Conservation (phyloP, 441 rosid species). For the Pelargonium cotyledonis region DNA sequence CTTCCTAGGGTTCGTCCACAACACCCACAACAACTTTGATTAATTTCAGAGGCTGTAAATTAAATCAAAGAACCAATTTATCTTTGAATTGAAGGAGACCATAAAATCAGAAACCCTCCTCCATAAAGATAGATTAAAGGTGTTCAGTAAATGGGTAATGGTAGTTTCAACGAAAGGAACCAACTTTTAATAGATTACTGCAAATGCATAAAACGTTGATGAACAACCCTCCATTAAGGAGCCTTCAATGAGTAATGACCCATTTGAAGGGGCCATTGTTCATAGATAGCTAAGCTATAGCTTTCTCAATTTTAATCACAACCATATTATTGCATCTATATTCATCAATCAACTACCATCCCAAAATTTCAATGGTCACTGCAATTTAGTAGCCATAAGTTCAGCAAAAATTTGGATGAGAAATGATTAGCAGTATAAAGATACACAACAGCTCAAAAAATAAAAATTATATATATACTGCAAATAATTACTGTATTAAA, state of each 20-base stretch:
- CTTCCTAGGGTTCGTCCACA: background rate
- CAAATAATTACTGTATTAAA: background rate
- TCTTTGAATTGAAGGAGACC: conserved; percentile 4
- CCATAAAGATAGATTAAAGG: conserved; percentile 2
- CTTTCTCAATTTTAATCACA: background rate
- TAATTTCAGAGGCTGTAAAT: background rate
- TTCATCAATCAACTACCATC: too few species aligned
- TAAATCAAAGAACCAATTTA: background rate
- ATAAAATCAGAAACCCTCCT: conserved; percentile 5
- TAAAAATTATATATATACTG: too few species aligned
- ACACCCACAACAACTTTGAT: background rate
- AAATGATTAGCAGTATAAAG: background rate
- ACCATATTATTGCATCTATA: background rate
- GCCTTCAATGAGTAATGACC: background rate
- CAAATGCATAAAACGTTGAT: background rate
- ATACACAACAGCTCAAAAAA: background rate
- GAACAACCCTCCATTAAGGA: background rate
- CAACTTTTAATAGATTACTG: background rate
- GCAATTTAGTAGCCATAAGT: background rate
- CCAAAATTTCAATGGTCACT: too few species aligned
- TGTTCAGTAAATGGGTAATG: conserved; percentile 4
- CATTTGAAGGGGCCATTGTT: background rate
- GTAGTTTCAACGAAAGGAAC: conserved; percentile 2
- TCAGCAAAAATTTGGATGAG: background rate
- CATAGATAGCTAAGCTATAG: background rate